Percentiles rank a stretch among this genome's conserved stretches.
Evolutionary conservation across 768 basidiomycete species (phyloP).

Genomic region (Phaffia tasmanica): DNA sequence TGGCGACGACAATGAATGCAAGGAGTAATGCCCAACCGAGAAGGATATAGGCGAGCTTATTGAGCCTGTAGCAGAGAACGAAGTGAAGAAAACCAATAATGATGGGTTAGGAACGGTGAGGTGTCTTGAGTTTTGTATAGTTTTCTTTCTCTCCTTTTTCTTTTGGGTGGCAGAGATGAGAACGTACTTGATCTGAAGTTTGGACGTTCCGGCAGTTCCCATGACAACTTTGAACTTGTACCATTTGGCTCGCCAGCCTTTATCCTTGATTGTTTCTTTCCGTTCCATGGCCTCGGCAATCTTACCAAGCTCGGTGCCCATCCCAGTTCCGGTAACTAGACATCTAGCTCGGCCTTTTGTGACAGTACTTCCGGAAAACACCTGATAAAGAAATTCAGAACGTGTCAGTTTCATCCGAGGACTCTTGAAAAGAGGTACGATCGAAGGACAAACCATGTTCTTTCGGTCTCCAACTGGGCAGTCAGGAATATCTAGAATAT

Average conservation of each 20-base stretch:
- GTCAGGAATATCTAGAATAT: constrained; percentile 33
- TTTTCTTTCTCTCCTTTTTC: neutral
- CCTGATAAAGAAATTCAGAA: constrained; percentile 17
- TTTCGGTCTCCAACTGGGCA: constrained; percentile 43
- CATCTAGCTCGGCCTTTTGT: constrained; percentile 47
- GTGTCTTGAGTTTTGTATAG: too few species aligned
- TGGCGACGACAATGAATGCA: constrained; percentile 40
- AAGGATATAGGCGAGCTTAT: constrained; percentile 38
- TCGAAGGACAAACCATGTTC: constrained; percentile 38
- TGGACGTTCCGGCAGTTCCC: constrained; percentile 39
- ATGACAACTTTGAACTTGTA: constrained; percentile 45
- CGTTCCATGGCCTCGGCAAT: constrained; percentile 39
- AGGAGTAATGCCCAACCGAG: constrained; percentile 35
- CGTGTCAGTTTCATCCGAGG: neutral
- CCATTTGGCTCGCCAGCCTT: constrained; percentile 29
- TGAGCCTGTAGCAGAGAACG: constrained; percentile 35
- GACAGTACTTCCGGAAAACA: constrained; percentile 41
- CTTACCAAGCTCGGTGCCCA: constrained; percentile 46
- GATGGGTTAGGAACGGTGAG: neutral
- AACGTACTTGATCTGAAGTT: constrained; percentile 43
- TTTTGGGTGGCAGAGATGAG: neutral
- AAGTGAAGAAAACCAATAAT: neutral
- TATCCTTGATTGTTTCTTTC: constrained; percentile 34
- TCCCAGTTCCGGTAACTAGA: constrained; percentile 45
- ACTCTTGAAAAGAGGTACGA: neutral